A percentile compares a stretch with the other conserved stretches of the same genome.
phyloP scores from a whole-genome alignment of 73 alveolate species.

The Durusdinium trenchii region DNA sequence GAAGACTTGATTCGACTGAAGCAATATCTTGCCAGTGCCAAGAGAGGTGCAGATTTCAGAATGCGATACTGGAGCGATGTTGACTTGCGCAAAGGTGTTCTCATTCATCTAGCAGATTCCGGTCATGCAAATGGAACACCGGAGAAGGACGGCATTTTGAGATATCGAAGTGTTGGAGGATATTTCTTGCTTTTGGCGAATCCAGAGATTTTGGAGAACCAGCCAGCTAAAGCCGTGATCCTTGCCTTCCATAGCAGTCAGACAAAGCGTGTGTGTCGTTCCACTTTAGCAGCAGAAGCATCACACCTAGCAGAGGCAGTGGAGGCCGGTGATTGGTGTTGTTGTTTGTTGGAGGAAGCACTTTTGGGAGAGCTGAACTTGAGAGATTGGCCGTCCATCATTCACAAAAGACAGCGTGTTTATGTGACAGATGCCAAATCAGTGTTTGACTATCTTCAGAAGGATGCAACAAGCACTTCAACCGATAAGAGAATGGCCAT shows the following conservation, averaged over 20 bases:
- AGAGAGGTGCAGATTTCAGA: neutral
- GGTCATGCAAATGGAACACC: constrained; percentile 54
- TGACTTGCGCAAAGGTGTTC: neutral
- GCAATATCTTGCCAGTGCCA: neutral
- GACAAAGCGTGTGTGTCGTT: constrained; percentile 14
- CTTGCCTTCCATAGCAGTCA: neutral
- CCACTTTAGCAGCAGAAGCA: constrained; percentile 32
- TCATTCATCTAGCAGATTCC: constrained; percentile 1
- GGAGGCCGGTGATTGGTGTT: constrained; percentile 12
- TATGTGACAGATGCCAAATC: constrained; percentile 17
- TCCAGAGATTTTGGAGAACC: neutral
- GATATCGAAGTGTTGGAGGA: constrained; percentile 38
- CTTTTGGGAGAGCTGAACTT: neutral
- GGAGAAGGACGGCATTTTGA: neutral
- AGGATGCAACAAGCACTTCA: neutral
- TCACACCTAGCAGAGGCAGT: constrained; percentile 31
- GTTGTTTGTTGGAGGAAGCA: neutral
- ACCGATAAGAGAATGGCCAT: constrained; percentile 37
- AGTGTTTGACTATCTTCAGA: neutral
- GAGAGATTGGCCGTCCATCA: neutral
- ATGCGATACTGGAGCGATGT: constrained; percentile 17
- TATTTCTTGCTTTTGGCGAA: neutral
- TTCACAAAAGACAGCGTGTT: neutral
- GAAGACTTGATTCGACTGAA: neutral
- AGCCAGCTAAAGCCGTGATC: neutral